Percentiles rank a stretch among this genome's conserved stretches.
Evolutionary conservation across 202 grass and related monocot genomes (phyloP).

Genomic region (Zizania palustris): DNA sequence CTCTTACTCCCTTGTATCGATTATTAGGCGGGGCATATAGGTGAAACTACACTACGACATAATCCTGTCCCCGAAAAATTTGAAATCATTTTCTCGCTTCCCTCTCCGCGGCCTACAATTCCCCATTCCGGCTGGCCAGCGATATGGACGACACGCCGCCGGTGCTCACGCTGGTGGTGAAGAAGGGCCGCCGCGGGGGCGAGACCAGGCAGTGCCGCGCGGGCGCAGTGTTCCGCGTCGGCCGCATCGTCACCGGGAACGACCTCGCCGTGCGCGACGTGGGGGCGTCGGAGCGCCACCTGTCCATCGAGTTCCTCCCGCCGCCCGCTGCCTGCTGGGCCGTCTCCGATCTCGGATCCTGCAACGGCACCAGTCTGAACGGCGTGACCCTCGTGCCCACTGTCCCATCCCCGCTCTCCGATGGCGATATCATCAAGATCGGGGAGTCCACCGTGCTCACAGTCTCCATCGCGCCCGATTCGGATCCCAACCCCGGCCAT

Average conservation of each 20-base stretch:
- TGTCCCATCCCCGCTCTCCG: conserved; percentile 47
- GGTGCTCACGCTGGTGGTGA: conserved; percentile 55
- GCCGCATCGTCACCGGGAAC: conserved; percentile 68
- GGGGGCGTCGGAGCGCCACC: conserved; percentile 77
- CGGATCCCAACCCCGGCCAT: neutral
- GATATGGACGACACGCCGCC: conserved; percentile 45
- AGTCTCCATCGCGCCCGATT: conserved; percentile 48
- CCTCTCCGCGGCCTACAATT: neutral
- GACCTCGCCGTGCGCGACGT: conserved; percentile 65
- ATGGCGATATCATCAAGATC: conserved; percentile 68
- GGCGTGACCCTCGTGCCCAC: conserved; percentile 45
- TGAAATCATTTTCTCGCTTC: conserved; percentile 22
- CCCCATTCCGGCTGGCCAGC: neutral
- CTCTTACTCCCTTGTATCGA: no score
- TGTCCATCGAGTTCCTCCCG: conserved; percentile 57
- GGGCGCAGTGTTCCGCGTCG: conserved; percentile 46
- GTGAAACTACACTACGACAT: no score
- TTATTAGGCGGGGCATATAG: no score
- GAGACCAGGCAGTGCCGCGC: conserved; percentile 47
- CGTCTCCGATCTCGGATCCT: conserved; percentile 65
- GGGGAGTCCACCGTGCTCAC: conserved; percentile 59
- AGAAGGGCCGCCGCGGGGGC: conserved; percentile 68
- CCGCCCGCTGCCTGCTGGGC: conserved; percentile 53
- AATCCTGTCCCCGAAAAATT: conserved; percentile 10
- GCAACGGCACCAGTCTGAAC: conserved; percentile 76